A percentile compares a stretch with the other conserved stretches of the same genome.
Conservation (phyloP, 192 early-diverging fungal genomes). For the Phlyctochytrium arcticum region DNA sequence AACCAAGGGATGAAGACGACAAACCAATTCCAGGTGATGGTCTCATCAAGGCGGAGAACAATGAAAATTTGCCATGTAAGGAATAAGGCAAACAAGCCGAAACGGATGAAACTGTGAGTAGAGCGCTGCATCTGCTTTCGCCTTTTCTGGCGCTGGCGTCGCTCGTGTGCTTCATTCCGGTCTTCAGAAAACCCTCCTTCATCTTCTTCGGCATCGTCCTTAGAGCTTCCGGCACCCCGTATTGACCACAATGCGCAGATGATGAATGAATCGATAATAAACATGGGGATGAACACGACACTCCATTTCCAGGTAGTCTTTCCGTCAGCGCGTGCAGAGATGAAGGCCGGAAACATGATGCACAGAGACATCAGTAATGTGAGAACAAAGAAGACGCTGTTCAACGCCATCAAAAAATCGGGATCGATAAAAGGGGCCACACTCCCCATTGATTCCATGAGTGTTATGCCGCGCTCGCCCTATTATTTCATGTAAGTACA, state of each 20-base stretch:
- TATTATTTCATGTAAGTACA: constrained; percentile 6
- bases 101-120: constrained; percentile 24
- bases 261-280: constrained; percentile 61
- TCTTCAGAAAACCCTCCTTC: constrained; percentile 41
- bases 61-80: constrained; percentile 75
- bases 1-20: constrained; percentile 81
- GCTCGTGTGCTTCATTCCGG: neutral
- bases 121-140: constrained; percentile 28
- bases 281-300: constrained; percentile 79
- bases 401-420: constrained; percentile 37
- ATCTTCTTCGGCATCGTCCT: constrained; percentile 46
- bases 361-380: constrained; percentile 50
- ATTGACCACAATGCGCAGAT: constrained; percentile 24
- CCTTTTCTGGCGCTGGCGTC: constrained; percentile 17
- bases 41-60: constrained; percentile 65
- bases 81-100: constrained; percentile 52
- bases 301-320: constrained; percentile 65
- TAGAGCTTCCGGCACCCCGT: constrained; percentile 29
- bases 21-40: constrained; percentile 55
- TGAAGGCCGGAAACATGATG: constrained; percentile 79
- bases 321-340: constrained; percentile 72
- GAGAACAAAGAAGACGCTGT: constrained; percentile 32
- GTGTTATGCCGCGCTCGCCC: constrained; percentile 46
- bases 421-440: constrained; percentile 45
- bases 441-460: constrained; percentile 38